These are phyloP conservation scores for Rhamnella rubrinervis DNA, from an alignment of 331 rosid species.

Conservation along the genomic window DNA sequence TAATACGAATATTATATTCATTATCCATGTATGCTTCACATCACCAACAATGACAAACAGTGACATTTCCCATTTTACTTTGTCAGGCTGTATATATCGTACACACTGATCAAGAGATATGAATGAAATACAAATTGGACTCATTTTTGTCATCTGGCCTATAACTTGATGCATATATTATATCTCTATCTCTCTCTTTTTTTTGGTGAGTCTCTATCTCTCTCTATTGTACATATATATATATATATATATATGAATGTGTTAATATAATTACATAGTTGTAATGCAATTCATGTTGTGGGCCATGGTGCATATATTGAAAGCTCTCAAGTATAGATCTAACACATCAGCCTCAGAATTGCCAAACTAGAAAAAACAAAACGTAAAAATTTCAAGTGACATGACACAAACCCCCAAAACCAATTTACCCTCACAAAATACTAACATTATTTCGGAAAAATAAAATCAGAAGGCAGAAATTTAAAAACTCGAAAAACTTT, in stretches of 20 bases:
- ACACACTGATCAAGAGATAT: too few species aligned
- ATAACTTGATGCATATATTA: too few species aligned
- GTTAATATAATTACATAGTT: neutral
- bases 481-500: neutral
- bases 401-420: slow-evolving; percentile 38
- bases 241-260: neutral
- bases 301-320: neutral
- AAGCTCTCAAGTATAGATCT: slow-evolving; percentile 17
- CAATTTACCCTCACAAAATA: neutral
- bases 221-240: neutral
- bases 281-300: neutral
- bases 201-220: too few species aligned
- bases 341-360: slow-evolving; percentile 4
- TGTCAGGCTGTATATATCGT: too few species aligned
- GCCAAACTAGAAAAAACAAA: neutral
- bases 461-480: neutral
- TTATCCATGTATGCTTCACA: slow-evolving; percentile 14
- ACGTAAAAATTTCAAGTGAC: slow-evolving; percentile 9
- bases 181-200: too few species aligned
- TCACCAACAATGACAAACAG: slow-evolving; percentile 10
- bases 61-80: neutral
- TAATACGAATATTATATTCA: neutral
- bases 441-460: neutral
- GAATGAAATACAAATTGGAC: too few species aligned
- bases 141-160: too few species aligned